A percentile compares a stretch with the other conserved stretches of the same genome.
phyloP scores from a whole-genome alignment of 2,329 filamentous ascomycete species.

The Magnaporthiopsis rhizophila region DNA sequence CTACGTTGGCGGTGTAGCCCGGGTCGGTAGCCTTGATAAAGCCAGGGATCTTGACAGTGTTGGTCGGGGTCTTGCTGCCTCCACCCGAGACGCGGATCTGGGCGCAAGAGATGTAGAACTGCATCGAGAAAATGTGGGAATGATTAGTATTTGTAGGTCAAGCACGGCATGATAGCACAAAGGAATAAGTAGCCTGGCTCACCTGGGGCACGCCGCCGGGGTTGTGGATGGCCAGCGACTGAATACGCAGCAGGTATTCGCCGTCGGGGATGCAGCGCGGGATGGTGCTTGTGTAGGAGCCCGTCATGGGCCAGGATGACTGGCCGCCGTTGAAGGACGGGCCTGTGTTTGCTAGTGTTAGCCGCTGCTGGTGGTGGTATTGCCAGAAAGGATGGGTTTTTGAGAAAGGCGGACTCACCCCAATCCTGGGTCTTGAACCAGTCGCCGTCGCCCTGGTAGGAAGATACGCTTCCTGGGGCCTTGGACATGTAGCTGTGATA shows the following conservation, averaged over 20 bases:
- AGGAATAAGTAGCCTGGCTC: neutral
- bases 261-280: constrained; percentile 45
- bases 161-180: neutral
- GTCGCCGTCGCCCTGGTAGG: constrained; percentile 30
- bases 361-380: too few relatives aligned
- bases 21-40: constrained; percentile 23
- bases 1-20: constrained; percentile 36
- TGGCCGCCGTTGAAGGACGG: constrained; percentile 24
- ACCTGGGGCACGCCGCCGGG: constrained; percentile 33
- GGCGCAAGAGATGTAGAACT: constrained; percentile 41
- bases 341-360: constrained; percentile 11
- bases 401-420: constrained; percentile 10
- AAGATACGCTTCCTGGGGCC: constrained; percentile 24
- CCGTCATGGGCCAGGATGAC: constrained; percentile 22
- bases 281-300: constrained; percentile 32
- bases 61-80: constrained; percentile 22
- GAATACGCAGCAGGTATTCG: constrained; percentile 52
- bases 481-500: constrained; percentile 30
- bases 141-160: neutral
- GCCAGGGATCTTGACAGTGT: constrained; percentile 30
- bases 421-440: constrained; percentile 36
- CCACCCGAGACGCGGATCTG: constrained; percentile 38
- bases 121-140: constrained; percentile 3
- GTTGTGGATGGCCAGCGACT: constrained; percentile 54
- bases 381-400: neutral